These are phyloP conservation scores for Linnemannia elongata DNA, from an alignment of 192 early-diverging fungal species.

Conservation along the genomic window DNA sequence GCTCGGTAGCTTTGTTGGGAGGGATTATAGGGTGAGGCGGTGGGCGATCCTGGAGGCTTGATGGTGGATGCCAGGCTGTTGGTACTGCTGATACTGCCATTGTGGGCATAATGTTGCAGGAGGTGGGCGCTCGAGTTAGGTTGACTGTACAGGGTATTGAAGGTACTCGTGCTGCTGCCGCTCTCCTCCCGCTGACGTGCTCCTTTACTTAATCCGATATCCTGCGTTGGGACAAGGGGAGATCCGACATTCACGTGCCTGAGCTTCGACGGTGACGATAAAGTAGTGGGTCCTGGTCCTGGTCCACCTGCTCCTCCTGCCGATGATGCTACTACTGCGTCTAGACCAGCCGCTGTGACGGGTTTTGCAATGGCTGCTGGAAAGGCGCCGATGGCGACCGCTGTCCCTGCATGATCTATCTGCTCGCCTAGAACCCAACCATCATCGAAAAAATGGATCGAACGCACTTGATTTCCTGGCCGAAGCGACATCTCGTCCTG, in stretches of 20 bases:
- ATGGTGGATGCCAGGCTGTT: conserved; percentile 34
- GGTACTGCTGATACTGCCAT: conserved; percentile 21
- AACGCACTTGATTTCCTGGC: conserved; percentile 49
- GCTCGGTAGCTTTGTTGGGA: conserved; percentile 38
- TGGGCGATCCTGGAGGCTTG: conserved; percentile 46
- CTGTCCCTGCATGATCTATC: conserved; percentile 42
- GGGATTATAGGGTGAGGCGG: conserved; percentile 23
- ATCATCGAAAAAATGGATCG: conserved; percentile 50
- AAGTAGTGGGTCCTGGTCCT: background rate
- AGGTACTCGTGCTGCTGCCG: conserved; percentile 34
- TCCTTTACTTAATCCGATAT: conserved; percentile 30
- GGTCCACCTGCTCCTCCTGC: conserved; percentile 6
- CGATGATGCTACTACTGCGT: conserved; percentile 5
- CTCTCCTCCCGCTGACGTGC: conserved; percentile 31
- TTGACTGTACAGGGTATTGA: conserved; percentile 52
- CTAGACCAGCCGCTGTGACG: conserved; percentile 30
- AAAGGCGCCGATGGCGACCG: conserved; percentile 30
- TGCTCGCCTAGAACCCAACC: conserved; percentile 53
- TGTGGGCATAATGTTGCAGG: conserved; percentile 32
- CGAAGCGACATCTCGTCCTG: conserved; percentile 47
- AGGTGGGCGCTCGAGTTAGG: conserved; percentile 48
- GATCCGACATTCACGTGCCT: conserved; percentile 32
- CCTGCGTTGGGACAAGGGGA: conserved; percentile 37
- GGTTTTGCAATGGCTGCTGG: conserved; percentile 31
- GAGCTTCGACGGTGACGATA: conserved; percentile 44